Evolutionary conservation across 768 basidiomycete genomes (phyloP).

Genomic region (Lentinula guzmanii): DNA sequence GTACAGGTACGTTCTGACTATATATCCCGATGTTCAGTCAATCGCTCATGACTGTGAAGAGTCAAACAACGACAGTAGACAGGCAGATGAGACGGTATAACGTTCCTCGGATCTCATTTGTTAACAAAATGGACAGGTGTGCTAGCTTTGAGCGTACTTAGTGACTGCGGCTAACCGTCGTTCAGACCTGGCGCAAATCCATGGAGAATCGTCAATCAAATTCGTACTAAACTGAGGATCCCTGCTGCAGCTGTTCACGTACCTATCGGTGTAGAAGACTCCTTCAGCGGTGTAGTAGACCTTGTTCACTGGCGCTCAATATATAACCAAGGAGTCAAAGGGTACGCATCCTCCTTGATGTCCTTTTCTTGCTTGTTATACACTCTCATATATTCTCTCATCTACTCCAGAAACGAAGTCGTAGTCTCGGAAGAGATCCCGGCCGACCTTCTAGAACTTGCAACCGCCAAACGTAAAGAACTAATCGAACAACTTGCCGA

Average conservation of each 20-base stretch:
- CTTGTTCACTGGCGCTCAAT: conserved; percentile 91
- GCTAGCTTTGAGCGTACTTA: background rate
- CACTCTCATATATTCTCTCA: background rate
- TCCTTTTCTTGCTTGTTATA: background rate
- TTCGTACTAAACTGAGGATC: conserved; percentile 86
- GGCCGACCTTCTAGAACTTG: conserved; percentile 61
- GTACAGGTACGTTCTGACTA: conserved; percentile 59
- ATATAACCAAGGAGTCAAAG: conserved; percentile 93
- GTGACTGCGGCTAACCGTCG: background rate
- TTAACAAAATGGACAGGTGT: conserved; percentile 82
- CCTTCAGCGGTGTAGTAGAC: conserved; percentile 89
- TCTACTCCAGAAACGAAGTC: conserved; percentile 54
- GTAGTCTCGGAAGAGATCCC: conserved; percentile 88
- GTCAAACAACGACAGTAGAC: conserved; percentile 98
- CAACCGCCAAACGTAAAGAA: conserved; percentile 79
- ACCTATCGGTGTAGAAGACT: conserved; percentile 86
- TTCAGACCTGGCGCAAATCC: conserved; percentile 92
- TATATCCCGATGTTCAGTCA: background rate
- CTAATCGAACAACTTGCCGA: conserved; percentile 95
- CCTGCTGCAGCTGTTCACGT: conserved; percentile 94
- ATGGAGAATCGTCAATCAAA: conserved; percentile 89
- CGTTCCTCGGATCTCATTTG: conserved; percentile 89
- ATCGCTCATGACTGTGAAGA: conserved; percentile 35
- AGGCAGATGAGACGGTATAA: conserved; percentile 97
- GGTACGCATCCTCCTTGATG: conserved; percentile 45